These are phyloP conservation scores for Papiliotrema laurentii DNA, from an alignment of 1,284 basidiomycete species.

Conservation along the genomic window DNA sequence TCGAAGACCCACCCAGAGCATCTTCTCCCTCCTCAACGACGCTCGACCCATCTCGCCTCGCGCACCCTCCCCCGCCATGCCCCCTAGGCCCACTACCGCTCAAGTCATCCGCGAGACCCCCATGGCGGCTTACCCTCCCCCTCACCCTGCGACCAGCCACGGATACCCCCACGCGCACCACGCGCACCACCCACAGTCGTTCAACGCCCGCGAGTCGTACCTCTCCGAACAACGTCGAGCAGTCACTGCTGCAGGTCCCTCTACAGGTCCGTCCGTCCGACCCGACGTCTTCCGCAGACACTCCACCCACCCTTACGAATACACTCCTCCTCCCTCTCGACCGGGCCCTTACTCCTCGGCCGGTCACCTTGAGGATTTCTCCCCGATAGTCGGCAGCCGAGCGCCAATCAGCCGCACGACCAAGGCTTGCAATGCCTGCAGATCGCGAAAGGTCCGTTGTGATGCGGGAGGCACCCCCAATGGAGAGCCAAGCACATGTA, in stretches of 20 bases:
- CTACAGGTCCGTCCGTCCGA: neutral
- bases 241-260: neutral
- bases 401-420: conserved; percentile 35
- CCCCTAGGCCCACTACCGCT: neutral
- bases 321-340: neutral
- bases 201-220: neutral
- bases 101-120: neutral
- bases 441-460: conserved; percentile 32
- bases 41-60: neutral
- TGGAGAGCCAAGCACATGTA: conserved; percentile 19
- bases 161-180: neutral
- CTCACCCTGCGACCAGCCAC: neutral
- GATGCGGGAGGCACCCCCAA: conserved; percentile 25
- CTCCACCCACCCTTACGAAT: conserved; percentile 9
- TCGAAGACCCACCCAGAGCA: conserved; percentile 1
- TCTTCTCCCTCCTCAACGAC: conserved; percentile 5
- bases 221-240: neutral
- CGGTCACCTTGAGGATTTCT: neutral
- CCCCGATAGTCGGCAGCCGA: conserved; percentile 9
- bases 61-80: neutral
- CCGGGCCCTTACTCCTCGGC: neutral
- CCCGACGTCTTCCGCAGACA: conserved; percentile 9
- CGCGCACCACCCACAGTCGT: neutral
- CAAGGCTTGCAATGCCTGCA: conserved; percentile 34
- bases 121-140: neutral